phyloP scores from a whole-genome alignment of 2,329 filamentous ascomycete species.

The Penicillium sumatraense region DNA sequence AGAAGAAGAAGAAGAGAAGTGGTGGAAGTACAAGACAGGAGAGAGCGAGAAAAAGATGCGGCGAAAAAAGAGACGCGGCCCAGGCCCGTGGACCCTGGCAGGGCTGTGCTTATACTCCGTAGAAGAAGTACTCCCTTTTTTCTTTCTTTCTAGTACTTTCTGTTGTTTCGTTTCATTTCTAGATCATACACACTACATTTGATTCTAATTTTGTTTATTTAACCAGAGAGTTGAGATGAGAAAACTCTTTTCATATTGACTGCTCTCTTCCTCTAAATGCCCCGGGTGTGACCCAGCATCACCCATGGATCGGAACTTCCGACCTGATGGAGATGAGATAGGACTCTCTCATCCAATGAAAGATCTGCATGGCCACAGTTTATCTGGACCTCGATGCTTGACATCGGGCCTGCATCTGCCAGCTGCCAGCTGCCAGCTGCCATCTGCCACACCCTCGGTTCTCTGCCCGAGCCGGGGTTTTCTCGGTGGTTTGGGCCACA shows the following conservation, averaged over 20 bases:
- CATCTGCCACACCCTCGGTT: not conserved
- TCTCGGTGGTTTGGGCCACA: not conserved
- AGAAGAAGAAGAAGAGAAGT: not conserved
- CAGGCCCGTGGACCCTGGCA: conserved; percentile 15
- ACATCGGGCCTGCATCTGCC: conserved; percentile 4
- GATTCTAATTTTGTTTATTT: not conserved
- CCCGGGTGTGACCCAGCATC: not conserved
- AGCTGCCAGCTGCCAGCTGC: not conserved
- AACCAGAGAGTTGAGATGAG: not conserved
- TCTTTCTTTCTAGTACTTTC: not conserved
- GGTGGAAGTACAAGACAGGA: conserved; percentile 8
- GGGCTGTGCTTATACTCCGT: not conserved
- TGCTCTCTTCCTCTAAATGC: not conserved
- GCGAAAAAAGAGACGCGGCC: conserved; percentile 19
- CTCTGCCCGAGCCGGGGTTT: conserved; percentile 1
- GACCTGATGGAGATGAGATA: conserved; percentile 11
- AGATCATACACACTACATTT: not conserved
- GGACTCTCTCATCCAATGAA: conserved; percentile 3
- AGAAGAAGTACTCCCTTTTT: conserved; percentile 2
- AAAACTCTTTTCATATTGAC: too few species aligned
- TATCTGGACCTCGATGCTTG: conserved; percentile 13
- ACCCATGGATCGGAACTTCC: conserved; percentile 12
- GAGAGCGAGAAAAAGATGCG: conserved; percentile 20
- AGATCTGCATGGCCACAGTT: conserved; percentile 5
- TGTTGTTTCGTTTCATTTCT: not conserved